Evolutionary conservation across 345 rosid genomes (phyloP).

Genomic region (Ceriops tagal): DNA sequence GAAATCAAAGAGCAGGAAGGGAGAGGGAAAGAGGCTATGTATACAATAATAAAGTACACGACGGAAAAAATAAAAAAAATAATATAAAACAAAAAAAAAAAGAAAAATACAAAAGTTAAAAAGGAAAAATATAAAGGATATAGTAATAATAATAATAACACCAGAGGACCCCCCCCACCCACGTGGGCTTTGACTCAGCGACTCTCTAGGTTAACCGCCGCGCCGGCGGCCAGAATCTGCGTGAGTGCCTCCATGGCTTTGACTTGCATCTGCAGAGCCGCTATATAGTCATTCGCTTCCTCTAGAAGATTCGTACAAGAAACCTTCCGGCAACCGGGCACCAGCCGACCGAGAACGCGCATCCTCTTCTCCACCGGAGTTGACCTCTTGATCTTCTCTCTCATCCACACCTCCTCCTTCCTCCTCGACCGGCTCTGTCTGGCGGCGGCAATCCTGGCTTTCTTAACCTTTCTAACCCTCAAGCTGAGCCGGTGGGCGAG

Average conservation of each 20-base stretch:
- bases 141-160: too few species aligned
- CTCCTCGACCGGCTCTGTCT: slow-evolving; percentile 29
- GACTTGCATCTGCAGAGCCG: slow-evolving; percentile 94
- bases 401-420: slow-evolving; percentile 9
- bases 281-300: slow-evolving; percentile 79
- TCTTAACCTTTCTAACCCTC: slow-evolving; percentile 45
- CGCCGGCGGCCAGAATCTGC: slow-evolving; percentile 34
- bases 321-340: slow-evolving; percentile 84
- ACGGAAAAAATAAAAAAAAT: slow-evolving; percentile 12
- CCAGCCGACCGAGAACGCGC: slow-evolving; percentile 52
- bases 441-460: slow-evolving; percentile 29
- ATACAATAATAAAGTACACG: slow-evolving; percentile 34
- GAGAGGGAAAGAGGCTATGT: slow-evolving; percentile 1
- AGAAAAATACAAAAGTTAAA: too few species aligned
- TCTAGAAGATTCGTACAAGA: slow-evolving; percentile 56
- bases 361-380: slow-evolving; percentile 58
- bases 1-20: background rate
- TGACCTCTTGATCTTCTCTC: slow-evolving; percentile 20
- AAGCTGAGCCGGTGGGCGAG: slow-evolving; percentile 40
- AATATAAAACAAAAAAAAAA: too few species aligned
- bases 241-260: slow-evolving; percentile 73
- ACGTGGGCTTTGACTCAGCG: too few species aligned
- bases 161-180: too few species aligned
- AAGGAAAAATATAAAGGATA: too few species aligned
- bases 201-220: too few species aligned